Base-by-base conservation (phyloP, 2,329 filamentous ascomycete genomes). In the Nemania sp. region DNA sequence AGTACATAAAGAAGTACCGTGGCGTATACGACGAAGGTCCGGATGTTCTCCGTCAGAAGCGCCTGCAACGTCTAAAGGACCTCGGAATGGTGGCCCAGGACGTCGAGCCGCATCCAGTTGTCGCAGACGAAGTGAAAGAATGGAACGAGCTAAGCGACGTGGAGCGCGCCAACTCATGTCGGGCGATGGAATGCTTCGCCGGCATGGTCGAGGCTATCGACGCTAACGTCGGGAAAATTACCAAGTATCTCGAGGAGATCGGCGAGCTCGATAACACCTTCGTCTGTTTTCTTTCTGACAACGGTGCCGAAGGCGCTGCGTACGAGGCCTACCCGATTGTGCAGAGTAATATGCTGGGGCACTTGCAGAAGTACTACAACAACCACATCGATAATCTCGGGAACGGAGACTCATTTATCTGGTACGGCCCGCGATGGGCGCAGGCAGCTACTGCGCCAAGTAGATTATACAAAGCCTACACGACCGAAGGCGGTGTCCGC, bases 201-300 rank as follows among this genome's bases (percentile, higher is more conserved):
- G 84, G 74, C 11, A 86, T 87, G 81, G 82, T 86, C 3, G 82
- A 86, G 52, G 74, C 74, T 46, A 85, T 86, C 48, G 84, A 87
- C 61, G 66, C 66, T 52, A 83, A 84, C 54, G 77, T 87, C 15
- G 83, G 83, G 31, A 80, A 80, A 51, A 78, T 86, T 2, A 70
- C 84, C 19, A 71, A 80, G 30, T 80, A 84, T 60, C 75, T 86
- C 2, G 72, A 80, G 52, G 65, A 75, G 37, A 80, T 77, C 2
- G 80, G 77, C 51, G 82, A 86, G 64, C 72, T 82, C 0, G 83
- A 86, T 57, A 84, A 86, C 65, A 87, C 83, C 2, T 81, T 86
- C 56, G 74, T 87, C 45, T 77, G 79, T 63, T 86, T 86, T 73
- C 79, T 86, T 72, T 81, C 77, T 1, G 82, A 86, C 68, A 86